Evolutionary conservation across 495 filamentous ascomycete genomes (phyloP).

Genomic region (Baudoinia panamericana): DNA sequence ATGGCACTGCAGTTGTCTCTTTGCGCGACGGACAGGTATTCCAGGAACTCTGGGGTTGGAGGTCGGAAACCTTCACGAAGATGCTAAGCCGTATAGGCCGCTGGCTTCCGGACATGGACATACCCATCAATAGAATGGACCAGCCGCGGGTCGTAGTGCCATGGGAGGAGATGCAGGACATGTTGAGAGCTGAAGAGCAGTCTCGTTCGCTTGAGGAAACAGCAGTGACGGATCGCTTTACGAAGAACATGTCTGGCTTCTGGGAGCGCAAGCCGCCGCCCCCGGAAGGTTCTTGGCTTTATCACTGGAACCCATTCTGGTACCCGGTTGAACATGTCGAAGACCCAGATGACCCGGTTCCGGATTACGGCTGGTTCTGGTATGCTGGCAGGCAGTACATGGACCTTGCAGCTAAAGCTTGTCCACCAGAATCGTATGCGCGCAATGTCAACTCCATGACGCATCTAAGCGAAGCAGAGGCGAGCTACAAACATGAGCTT

Average conservation of each 20-base stretch:
- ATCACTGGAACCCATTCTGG: conserved; percentile 4
- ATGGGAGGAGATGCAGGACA: conserved; percentile 48
- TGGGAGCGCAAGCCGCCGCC: background rate
- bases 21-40: conserved; percentile 52
- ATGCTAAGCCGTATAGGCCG: conserved; percentile 67
- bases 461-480: conserved; percentile 17
- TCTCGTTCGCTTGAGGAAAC: conserved; percentile 32
- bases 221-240: conserved; percentile 29
- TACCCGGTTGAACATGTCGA: conserved; percentile 4
- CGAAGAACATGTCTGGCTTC: conserved; percentile 22
- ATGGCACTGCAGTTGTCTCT: conserved; percentile 45
- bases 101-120: conserved; percentile 82
- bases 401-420: conserved; percentile 14
- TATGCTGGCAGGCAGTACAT: conserved; percentile 10
- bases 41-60: conserved; percentile 45
- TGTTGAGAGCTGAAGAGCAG: conserved; percentile 41
- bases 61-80: conserved; percentile 48
- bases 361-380: conserved; percentile 10
- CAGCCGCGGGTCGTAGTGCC: conserved; percentile 75
- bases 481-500: conserved; percentile 14
- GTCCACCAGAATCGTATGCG: conserved; percentile 17
- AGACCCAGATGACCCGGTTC: background rate
- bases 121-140: conserved; percentile 87
- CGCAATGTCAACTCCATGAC: conserved; percentile 4
- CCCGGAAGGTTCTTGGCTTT: conserved; percentile 8